Evolutionary conservation across 2,329 filamentous ascomycete species (phyloP).

Genomic region (Calonectria ilicicola): DNA sequence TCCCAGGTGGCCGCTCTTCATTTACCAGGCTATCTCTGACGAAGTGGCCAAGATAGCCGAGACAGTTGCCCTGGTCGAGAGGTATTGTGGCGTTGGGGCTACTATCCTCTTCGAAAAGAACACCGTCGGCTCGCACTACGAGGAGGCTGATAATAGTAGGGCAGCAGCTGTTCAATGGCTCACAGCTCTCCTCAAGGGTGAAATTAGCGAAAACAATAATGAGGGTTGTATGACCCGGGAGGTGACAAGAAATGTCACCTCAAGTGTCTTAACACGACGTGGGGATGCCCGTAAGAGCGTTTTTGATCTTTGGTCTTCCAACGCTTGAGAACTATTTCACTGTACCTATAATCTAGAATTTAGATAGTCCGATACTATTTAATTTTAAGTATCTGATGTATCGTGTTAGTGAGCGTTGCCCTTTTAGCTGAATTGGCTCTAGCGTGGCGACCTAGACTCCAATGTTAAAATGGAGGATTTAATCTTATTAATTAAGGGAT

Average conservation of each 20-base stretch:
- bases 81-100: conserved; percentile 33
- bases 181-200: conserved; percentile 21
- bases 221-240: conserved; percentile 37
- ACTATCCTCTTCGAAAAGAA: conserved; percentile 40
- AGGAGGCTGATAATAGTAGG: conserved; percentile 21
- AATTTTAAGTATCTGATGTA: background rate
- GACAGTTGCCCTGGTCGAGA: conserved; percentile 32
- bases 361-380: background rate
- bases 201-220: conserved; percentile 22
- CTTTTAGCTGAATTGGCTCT: no score
- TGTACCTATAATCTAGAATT: background rate
- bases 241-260: conserved; percentile 32
- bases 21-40: conserved; percentile 32
- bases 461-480: no score
- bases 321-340: background rate
- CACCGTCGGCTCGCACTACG: conserved; percentile 24
- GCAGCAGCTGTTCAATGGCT: conserved; percentile 31
- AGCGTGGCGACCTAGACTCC: no score
- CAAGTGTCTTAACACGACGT: conserved; percentile 19
- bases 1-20: conserved; percentile 37
- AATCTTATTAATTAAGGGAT: no score
- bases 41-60: conserved; percentile 31
- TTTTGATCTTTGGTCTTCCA: conserved; percentile 30
- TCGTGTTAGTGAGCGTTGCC: no score
- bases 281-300: conserved; percentile 8